phyloP scores from a whole-genome alignment of 2,329 filamentous ascomycete genomes.

The Neodidymelliopsis sp. region DNA sequence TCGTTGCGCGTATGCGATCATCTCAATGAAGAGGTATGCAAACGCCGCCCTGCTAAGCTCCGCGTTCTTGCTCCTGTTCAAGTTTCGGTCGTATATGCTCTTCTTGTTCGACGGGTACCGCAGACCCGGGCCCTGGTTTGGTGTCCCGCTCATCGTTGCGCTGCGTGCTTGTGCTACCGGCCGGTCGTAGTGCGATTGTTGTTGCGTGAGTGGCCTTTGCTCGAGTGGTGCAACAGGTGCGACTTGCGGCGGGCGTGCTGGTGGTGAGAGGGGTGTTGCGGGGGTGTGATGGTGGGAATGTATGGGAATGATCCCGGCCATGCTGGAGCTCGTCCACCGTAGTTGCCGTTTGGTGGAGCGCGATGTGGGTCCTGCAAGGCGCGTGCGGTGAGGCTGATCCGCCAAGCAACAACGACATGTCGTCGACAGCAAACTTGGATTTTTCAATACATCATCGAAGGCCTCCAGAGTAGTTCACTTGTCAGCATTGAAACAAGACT shows the following conservation, averaged over 20 bases:
- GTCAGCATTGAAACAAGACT: no score
- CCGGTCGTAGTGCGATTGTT: conserved; percentile 8
- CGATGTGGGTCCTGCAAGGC: conserved; percentile 30
- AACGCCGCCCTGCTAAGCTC: conserved; percentile 94
- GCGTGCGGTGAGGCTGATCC: conserved; percentile 25
- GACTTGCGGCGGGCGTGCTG: conserved; percentile 5
- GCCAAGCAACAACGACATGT: conserved; percentile 17
- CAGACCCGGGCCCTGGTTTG: conserved; percentile 61
- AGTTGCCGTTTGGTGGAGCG: conserved; percentile 24
- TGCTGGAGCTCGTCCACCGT: conserved; percentile 19
- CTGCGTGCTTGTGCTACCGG: conserved; percentile 19
- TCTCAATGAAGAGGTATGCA: conserved; percentile 94
- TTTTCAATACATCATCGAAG: not conserved
- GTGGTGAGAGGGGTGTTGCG: conserved; percentile 16
- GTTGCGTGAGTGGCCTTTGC: conserved; percentile 15
- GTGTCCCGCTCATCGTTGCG: conserved; percentile 36
- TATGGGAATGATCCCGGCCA: conserved; percentile 34
- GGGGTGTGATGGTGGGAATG: conserved; percentile 22
- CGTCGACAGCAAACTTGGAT: not conserved
- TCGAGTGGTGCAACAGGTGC: conserved; percentile 14
- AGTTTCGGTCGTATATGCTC: conserved; percentile 95
- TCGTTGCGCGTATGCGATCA: conserved; percentile 93
- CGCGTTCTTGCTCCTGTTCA: conserved; percentile 86
- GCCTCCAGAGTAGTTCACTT: no score
- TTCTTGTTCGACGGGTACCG: conserved; percentile 93